Base-by-base conservation (phyloP, 495 filamentous ascomycete genomes). In the Filosporella fistucella region DNA sequence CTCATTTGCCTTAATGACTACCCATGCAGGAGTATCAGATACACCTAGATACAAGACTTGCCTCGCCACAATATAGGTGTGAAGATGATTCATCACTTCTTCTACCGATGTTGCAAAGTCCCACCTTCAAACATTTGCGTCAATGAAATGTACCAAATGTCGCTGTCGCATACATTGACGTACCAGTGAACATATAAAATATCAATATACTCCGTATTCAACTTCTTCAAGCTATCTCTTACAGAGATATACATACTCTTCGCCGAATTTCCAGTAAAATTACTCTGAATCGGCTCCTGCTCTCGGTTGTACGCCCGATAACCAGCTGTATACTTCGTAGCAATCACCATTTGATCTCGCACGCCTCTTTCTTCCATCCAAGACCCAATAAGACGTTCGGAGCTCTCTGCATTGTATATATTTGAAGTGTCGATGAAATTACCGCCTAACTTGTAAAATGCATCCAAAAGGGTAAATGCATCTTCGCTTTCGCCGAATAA, bases 341-440 rank as follows among this genome's bases (percentile, higher is more conserved):
- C 80, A 29, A 86, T 54, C 30, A 88, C 80, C 38, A 86, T 73
- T 47, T 80, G 62, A 45, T 85, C 80, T 0, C 82, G 68, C 23
- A 67, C 69, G 1, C 62, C 59, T 11, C 71, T 64, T n/a, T 57
- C 30, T 5, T 67, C 56, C 66, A 86, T 73, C 83, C 82, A 86
- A 52, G 84, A 82, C 21, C 85, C 85, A 17, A 89, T 54, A 75
- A 77, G 82, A 10, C 47, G 45, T 54, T 87, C 84, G 7, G 79
- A 82, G 45, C 85, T 55, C 38, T 72, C 81, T 26, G 63, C 54
- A 50, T 87, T 80, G 65, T 89, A 89, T 59, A 64, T 71, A 54
- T 78, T 84, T 26, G 80, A 72, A 3, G 81, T 86, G 55, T 88
- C 84, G 57, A 88, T 82, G 67, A 86, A 85, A 64, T 86, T 86